Evolutionary conservation across 2,329 filamentous ascomycete species (phyloP).

Genomic region (Alternaria arbusti): DNA sequence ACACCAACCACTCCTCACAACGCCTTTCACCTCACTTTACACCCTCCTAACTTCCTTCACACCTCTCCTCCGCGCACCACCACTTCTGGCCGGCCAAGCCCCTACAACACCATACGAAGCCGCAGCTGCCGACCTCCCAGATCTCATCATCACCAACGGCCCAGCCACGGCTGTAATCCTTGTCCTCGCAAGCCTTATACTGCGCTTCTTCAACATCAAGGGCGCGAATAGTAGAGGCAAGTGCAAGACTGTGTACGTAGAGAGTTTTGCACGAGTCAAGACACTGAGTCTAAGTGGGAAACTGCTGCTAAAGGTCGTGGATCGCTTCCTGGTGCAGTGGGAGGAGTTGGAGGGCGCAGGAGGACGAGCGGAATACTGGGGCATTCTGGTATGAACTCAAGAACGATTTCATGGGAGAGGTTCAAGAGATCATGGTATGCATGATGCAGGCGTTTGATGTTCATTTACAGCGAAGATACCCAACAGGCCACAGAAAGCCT

Average conservation of each 20-base stretch:
- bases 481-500: not conserved
- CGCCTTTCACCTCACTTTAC: slow-evolving; percentile 70
- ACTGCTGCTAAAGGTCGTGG: slow-evolving; percentile 73
- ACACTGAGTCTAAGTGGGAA: slow-evolving; percentile 84
- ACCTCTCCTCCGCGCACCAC: slow-evolving; percentile 56
- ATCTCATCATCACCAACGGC: slow-evolving; percentile 84
- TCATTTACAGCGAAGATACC: slow-evolving; percentile 18
- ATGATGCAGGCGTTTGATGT: slow-evolving; percentile 12
- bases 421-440: not conserved
- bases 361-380: slow-evolving; percentile 52
- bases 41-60: slow-evolving; percentile 70
- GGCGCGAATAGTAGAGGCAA: slow-evolving; percentile 53
- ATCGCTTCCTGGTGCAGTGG: slow-evolving; percentile 86
- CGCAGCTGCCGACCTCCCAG: slow-evolving; percentile 61
- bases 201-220: slow-evolving; percentile 59
- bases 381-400: slow-evolving; percentile 46
- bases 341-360: slow-evolving; percentile 60
- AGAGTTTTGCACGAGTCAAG: slow-evolving; percentile 88
- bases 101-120: slow-evolving; percentile 22
- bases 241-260: slow-evolving; percentile 82
- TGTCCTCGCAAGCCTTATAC: slow-evolving; percentile 61
- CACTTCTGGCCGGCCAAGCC: slow-evolving; percentile 11
- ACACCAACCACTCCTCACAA: slow-evolving; percentile 78
- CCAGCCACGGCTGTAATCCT: slow-evolving; percentile 87
- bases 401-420: not conserved